phyloP scores from a whole-genome alignment of 371 early-diverging fungal genomes.

The Mortierella sp. region DNA sequence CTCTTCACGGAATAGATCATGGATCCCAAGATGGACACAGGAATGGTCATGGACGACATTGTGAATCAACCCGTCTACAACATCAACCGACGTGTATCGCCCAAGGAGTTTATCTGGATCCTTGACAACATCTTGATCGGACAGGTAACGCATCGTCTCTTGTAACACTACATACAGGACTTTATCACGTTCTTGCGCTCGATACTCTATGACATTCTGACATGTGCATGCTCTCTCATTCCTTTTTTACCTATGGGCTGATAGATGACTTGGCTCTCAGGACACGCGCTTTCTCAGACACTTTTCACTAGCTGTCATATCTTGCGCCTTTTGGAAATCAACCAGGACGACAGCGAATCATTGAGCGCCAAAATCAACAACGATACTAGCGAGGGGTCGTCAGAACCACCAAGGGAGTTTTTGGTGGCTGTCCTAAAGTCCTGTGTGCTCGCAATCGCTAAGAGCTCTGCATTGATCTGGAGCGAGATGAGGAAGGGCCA shows the following conservation, averaged over 20 bases:
- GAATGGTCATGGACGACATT: slow-evolving; percentile 67
- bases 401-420: slow-evolving; percentile 48
- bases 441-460: slow-evolving; percentile 66
- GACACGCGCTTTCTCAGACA: slow-evolving; percentile 80
- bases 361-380: neutral
- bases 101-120: slow-evolving; percentile 71
- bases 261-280: slow-evolving; percentile 84
- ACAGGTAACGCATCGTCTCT: slow-evolving; percentile 59
- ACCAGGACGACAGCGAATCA: slow-evolving; percentile 29
- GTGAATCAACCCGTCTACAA: slow-evolving; percentile 61
- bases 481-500: slow-evolving; percentile 74
- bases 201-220: neutral
- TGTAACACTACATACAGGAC: neutral
- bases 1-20: slow-evolving; percentile 66
- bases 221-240: neutral
- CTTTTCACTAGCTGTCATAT: slow-evolving; percentile 79
- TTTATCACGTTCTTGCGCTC: neutral
- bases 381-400: neutral
- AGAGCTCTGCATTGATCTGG: slow-evolving; percentile 71
- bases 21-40: slow-evolving; percentile 89
- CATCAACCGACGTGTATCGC: slow-evolving; percentile 56
- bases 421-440: slow-evolving; percentile 64
- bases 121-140: slow-evolving; percentile 76
- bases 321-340: slow-evolving; percentile 65
- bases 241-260: neutral